Conservation (phyloP, 148 eudicot species). For the Cornus suecica region DNA sequence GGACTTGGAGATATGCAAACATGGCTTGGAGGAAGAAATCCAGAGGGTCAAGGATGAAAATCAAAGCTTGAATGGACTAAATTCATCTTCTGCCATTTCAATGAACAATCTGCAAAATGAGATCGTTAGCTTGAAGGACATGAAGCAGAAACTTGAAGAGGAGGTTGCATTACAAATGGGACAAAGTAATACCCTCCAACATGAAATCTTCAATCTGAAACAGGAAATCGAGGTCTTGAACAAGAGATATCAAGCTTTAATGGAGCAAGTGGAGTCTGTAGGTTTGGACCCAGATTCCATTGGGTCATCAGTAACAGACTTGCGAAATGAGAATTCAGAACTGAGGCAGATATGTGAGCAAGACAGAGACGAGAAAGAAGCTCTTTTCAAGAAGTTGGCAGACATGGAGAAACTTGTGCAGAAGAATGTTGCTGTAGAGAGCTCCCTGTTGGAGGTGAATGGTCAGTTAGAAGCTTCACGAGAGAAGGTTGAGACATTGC, state of each 20-base stretch:
- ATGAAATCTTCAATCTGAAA: constrained; percentile 53
- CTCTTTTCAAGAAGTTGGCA: constrained; percentile 45
- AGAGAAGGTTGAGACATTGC: constrained; percentile 46
- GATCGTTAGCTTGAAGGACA: constrained; percentile 44
- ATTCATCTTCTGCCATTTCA: constrained; percentile 37
- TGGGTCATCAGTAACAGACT: constrained; percentile 40
- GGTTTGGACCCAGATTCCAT: constrained; percentile 66
- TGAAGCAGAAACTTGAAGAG: constrained; percentile 76
- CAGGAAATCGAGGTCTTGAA: constrained; percentile 61
- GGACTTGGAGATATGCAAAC: constrained; percentile 54
- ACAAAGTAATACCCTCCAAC: constrained; percentile 48
- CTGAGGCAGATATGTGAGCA: constrained; percentile 48
- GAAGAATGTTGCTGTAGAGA: constrained; percentile 38
- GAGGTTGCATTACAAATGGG: constrained; percentile 62
- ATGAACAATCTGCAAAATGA: constrained; percentile 54
- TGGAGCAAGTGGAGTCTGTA: constrained; percentile 50
- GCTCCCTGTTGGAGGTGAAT: constrained; percentile 46
- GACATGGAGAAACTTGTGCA: constrained; percentile 50
- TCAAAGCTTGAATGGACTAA: constrained; percentile 43
- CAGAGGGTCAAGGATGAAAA: constrained; percentile 57
- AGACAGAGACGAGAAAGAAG: constrained; percentile 51
- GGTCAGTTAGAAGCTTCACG: constrained; percentile 49
- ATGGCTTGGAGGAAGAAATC: constrained; percentile 63
- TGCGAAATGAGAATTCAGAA: constrained; percentile 68
- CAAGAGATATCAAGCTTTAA: constrained; percentile 49